Base-by-base conservation (phyloP, 106 monocot species). In the Xerophyta viscosa region DNA sequence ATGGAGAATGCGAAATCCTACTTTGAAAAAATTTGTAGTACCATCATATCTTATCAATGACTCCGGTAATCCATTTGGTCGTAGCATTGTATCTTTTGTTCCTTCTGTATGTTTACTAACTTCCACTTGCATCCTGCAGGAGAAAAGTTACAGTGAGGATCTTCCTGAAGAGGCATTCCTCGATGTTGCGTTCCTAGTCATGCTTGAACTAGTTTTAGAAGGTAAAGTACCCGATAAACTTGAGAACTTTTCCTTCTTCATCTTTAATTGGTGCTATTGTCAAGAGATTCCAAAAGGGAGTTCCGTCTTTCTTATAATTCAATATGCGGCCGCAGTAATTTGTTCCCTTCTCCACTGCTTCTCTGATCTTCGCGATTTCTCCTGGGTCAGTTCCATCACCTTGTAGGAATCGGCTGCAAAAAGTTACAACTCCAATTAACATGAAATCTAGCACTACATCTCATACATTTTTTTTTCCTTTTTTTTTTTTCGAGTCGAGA, bases 21-120 rank as follows among this genome's bases (percentile, higher is more conserved):
- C n/a, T 3, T 44, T 10, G 8, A 44, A 17, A 44, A 17, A 10
- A 14, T 44, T 3, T 44, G 43, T 14, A 44, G 24, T 77, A 98
- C 96, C 82, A 69, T 98, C 96, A 64, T 98, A 98, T 54, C 70
- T 62, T 23, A 98, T 98, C 51, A 98, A 79, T 44, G 96, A 98
- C 51, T 98, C 96, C 8, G 96, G 85, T 27, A 98, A 51, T 66
- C 96, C 96, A 75, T 89, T 98, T 27, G 96, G 89, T 22, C 89
- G 85, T 13, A 78, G 39, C 76, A 82, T 77, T 25, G 76, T 67
- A 11, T 86, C 85, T 51, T 89, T 98, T 18, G 65, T 45, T 13
- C 96, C 96, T 77, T 98, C 96, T 3, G 96, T 98, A 66, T 89
- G 66, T 48, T 86, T 89, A 55, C 96, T 98, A 23, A 98, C 96